A percentile compares a stretch with the other conserved stretches of the same genome.
Evolutionary conservation across 164 flowering plant species (phyloP).

Genomic region (Sedum album): DNA sequence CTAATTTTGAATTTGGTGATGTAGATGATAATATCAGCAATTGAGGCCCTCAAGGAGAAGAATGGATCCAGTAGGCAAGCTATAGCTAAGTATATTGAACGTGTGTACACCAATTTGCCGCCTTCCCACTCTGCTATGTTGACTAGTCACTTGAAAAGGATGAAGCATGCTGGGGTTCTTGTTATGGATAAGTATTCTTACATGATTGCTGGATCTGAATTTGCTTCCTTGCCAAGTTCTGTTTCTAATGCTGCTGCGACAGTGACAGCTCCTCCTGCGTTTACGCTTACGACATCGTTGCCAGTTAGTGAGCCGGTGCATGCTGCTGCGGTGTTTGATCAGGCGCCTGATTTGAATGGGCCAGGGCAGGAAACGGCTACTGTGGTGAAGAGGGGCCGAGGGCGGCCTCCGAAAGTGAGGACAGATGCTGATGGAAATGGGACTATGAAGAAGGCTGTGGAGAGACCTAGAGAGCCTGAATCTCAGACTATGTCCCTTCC

Average conservation of each 20-base stretch:
- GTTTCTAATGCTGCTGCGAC: slow-evolving; percentile 15
- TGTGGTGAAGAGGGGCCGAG: slow-evolving; percentile 12
- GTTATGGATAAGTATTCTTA: slow-evolving; percentile 55
- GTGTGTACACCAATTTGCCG: slow-evolving; percentile 35
- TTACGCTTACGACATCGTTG: slow-evolving; percentile 1
- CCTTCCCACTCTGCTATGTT: slow-evolving; percentile 41
- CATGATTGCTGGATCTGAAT: slow-evolving; percentile 32
- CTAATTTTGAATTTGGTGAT: background rate
- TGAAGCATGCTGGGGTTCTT: slow-evolving; percentile 42
- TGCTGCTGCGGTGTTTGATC: background rate
- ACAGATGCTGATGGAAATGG: background rate
- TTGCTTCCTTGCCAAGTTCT: background rate
- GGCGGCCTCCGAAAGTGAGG: slow-evolving; percentile 22
- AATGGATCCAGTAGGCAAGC: slow-evolving; percentile 58
- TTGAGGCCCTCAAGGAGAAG: slow-evolving; percentile 37
- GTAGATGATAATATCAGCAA: slow-evolving; percentile 60
- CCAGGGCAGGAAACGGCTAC: slow-evolving; percentile 10
- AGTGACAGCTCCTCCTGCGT: background rate
- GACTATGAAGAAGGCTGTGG: slow-evolving; percentile 19
- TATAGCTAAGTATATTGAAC: slow-evolving; percentile 48
- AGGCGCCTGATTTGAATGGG: slow-evolving; percentile 11
- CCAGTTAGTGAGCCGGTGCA: slow-evolving; percentile 10
- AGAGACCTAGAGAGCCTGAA: slow-evolving; percentile 33
- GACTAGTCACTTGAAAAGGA: slow-evolving; percentile 42
- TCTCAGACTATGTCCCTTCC: slow-evolving; percentile 10